A percentile compares a stretch with the other conserved stretches of the same genome.
Evolutionary conservation across 208 protist species (phyloP).

Genomic region (Polymyxa betae): DNA sequence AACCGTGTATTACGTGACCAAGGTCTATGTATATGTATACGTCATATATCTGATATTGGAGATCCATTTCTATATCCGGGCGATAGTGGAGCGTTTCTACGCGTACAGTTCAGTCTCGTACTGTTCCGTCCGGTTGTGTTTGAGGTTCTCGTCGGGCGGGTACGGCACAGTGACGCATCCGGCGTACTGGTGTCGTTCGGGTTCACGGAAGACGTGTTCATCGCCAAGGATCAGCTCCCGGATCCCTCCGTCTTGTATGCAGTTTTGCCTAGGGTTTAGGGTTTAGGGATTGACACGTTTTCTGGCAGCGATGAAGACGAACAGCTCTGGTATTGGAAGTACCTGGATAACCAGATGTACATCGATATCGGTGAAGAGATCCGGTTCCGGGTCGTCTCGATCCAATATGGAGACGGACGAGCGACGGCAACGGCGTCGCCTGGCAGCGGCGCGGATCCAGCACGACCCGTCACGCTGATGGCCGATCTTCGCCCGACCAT

Average conservation of each 20-base stretch:
- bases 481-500: neutral
- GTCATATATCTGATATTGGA: neutral
- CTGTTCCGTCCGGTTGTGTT: neutral
- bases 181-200: neutral
- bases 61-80: neutral
- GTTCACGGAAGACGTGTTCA: slow-evolving; percentile 2
- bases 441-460: too few relatives aligned
- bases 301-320: neutral
- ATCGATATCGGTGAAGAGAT: neutral
- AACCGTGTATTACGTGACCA: neutral
- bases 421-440: neutral
- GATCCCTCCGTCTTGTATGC: neutral
- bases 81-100: neutral
- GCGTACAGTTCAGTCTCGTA: neutral
- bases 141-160: neutral
- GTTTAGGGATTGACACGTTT: neutral
- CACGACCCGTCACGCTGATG: neutral
- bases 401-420: neutral
- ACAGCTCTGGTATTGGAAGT: slow-evolving; percentile 2
- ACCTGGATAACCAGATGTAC: slow-evolving; percentile 19
- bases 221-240: neutral
- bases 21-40: neutral
- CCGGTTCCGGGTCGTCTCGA: neutral
- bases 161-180: neutral
- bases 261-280: neutral